Evolutionary conservation across 2,329 filamentous ascomycete genomes (phyloP), one percentile per base, ranked within the genome.

Genomic region (Coniella vitis): DNA sequence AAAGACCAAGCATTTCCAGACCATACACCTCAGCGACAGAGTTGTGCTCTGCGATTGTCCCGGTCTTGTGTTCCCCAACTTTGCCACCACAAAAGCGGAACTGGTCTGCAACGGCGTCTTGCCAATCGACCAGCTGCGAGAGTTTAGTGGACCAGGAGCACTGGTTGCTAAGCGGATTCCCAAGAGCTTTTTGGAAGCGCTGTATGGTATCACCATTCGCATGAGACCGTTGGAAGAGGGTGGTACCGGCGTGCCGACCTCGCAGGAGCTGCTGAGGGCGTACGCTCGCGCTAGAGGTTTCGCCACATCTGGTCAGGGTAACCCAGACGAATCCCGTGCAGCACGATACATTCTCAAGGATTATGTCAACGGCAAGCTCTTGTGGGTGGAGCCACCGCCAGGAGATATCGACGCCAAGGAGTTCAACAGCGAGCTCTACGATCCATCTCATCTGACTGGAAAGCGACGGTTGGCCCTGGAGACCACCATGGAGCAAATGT

Each of bases 1-100:
- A 65, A 98, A 98, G 72, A 98, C 93, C 13, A 98, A 98, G 73
- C 93, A 98, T 62, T 98, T 98, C 72, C 93, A 98, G 68, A 98
- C 93, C 1, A 93, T 98, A 51, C 90, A 96, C 64, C 80, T 98
- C 29, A 93, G 87, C 51, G 86, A 93, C 1, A 81, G 83, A 51
- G 89, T 98, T 54, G 79, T 97, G 40, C 79, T 98, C 7, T 97
- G 93, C 68, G 93, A 98, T 82, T 98, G 93, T 63, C 93, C 93
- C 9, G 93, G 93, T 84, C 83, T 98, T 17, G 94, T 98, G 1
- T 97, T 98, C 66, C 90, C 93, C 60, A 97, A 97, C 69, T 98
- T 97, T 60, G 91, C 93, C 49, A 90, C 84, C 39, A 97, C 90
- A 40, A 97, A 97, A 69, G 93, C 88, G 35, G 93, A 98, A 61